These are phyloP conservation scores for Globisporangium paroecandrum DNA, from an alignment of 352 stramenopile genomes.

Conservation along the genomic window DNA sequence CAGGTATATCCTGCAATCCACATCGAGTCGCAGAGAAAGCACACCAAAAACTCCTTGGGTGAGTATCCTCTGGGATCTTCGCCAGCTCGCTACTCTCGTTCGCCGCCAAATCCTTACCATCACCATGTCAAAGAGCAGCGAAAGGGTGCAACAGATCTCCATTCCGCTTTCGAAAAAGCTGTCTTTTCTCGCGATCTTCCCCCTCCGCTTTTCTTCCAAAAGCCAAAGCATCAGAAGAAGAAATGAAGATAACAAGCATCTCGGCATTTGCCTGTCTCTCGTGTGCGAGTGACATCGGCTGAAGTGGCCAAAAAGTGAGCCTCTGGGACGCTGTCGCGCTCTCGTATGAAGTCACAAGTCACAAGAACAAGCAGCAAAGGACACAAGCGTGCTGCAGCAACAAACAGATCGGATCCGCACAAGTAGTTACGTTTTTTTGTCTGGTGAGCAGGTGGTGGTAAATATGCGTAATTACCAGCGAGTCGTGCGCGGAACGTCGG, in stretches of 20 bases:
- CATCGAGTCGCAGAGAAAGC: conserved; percentile 5
- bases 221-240: conserved; percentile 19
- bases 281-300: too few species aligned
- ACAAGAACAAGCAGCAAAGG: too few species aligned
- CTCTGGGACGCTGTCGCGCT: too few species aligned
- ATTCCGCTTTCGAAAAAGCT: background rate
- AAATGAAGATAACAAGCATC: background rate
- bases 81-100: background rate
- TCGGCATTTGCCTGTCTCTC: too few species aligned
- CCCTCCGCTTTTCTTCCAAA: conserved; percentile 49
- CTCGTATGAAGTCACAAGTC: background rate
- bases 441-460: background rate
- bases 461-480: conserved; percentile 14
- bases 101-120: background rate
- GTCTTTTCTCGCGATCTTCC: conserved; percentile 23
- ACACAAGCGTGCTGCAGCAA: too few species aligned
- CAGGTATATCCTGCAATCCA: background rate
- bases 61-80: background rate
- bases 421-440: background rate
- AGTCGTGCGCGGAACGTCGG: background rate
- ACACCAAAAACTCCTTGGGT: background rate
- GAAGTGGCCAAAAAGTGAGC: background rate
- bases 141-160: background rate
- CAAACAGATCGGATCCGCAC: too few species aligned
- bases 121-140: background rate